Base-by-base conservation (phyloP, 2,329 filamentous ascomycete genomes). In the Thielaviopsis punctulata region DNA sequence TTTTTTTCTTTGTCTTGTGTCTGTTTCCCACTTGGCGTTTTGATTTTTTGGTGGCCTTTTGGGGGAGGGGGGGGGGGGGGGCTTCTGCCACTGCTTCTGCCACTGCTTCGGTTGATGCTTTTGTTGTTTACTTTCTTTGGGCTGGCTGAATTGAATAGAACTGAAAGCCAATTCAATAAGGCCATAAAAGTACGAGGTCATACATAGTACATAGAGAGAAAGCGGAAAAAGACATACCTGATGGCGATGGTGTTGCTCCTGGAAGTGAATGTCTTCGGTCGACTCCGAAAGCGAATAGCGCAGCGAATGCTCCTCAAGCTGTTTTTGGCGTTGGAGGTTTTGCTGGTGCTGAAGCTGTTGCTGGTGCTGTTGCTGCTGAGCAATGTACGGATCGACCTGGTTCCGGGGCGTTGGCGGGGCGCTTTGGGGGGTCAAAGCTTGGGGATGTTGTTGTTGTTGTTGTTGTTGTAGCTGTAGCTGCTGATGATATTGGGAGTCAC, bases 391-490 rank as follows among this genome's bases (percentile, higher is more conserved):
- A 4, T 45, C 41, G n/a, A 18, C 39, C 41, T 51, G 33, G 25
- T 45, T 51, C 21, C 49, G 39, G 43, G 49, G 49, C 21, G 41
- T 19, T 36, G 30, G 49, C 41, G 49, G 49, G 49, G 43, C 49
- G 25, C 24, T 43, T n/a, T 45, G 49, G 25, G 30, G 30, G 30
- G 30, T 36, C 4, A 36, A n/a, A n/a, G n/a, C 30, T 30, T 58
- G 58, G 22, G 58, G 57, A 23, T 45, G 49, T 43, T 60, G 62
- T 56, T 57, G 62, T 52, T 62, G 59, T 50, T 60, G 62, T 55
- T 62, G 61, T 48, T 59, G 57, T 57, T 59, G 60, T 53, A 60
- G 61, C 52, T 63, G 62, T 44, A 52, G 52, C 43, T 59, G 55
- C 51, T 64, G 60, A 22, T 45, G 56, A 19, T 59, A 55, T 13